phyloP scores from a whole-genome alignment of 1,284 basidiomycete species.

The Marasmius oreades region DNA sequence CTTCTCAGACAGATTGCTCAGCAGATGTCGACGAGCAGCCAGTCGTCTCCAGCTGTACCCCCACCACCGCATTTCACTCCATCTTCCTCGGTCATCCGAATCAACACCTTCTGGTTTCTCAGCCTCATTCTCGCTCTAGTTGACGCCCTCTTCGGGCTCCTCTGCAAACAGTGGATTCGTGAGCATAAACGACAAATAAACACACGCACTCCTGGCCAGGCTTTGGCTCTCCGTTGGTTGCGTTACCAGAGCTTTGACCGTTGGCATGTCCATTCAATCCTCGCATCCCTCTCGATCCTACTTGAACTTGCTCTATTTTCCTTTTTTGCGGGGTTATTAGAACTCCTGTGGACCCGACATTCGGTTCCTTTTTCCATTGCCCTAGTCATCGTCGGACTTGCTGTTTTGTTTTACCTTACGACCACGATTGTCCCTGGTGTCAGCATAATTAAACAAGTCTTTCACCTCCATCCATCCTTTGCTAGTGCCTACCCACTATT shows the following conservation, averaged over 20 bases:
- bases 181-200: conserved; percentile 4
- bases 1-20: background rate
- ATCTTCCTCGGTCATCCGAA: background rate
- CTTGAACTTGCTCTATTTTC: conserved; percentile 6
- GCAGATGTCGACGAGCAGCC: background rate
- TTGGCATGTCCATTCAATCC: conserved; percentile 3
- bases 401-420: background rate
- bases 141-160: conserved; percentile 4
- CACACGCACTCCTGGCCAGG: background rate
- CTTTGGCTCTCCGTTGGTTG: conserved; percentile 6
- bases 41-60: too few species aligned
- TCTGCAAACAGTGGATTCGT: conserved; percentile 13
- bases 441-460: background rate
- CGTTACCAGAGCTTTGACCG: conserved; percentile 1
- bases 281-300: conserved; percentile 3
- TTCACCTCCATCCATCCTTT: background rate
- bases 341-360: conserved; percentile 4
- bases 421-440: background rate
- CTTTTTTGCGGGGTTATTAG: conserved; percentile 5
- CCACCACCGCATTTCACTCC: background rate
- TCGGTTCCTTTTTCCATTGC: background rate
- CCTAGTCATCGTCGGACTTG: background rate
- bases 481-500: background rate
- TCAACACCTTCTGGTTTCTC: conserved; percentile 13
- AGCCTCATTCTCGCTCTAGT: conserved; percentile 8